phyloP scores from a whole-genome alignment of 2,329 filamentous ascomycete species.

The Coleophoma eucalyptorum region DNA sequence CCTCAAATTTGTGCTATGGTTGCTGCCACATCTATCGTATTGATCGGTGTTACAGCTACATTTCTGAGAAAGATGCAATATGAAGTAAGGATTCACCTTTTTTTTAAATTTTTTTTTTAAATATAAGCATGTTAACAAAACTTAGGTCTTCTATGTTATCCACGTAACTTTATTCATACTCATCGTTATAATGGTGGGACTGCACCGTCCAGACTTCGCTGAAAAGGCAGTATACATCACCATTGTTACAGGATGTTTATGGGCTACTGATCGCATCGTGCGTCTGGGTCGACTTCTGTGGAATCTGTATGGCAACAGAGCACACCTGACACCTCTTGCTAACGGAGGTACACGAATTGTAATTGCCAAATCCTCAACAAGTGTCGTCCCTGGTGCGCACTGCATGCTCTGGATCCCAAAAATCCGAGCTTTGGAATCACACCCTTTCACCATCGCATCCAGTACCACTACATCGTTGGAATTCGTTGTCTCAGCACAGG shows the following conservation, averaged over 20 bases:
- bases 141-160: conserved; percentile 46
- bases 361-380: conserved; percentile 40
- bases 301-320: conserved; percentile 45
- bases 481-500: conserved; percentile 51
- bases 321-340: conserved; percentile 46
- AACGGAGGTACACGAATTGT: conserved; percentile 48
- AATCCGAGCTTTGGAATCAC: conserved; percentile 51
- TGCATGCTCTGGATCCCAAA: conserved; percentile 59
- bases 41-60: conserved; percentile 33
- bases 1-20: conserved; percentile 44
- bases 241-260: conserved; percentile 38
- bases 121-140: background rate
- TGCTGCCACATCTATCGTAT: conserved; percentile 40
- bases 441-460: conserved; percentile 56
- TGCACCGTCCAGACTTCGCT: conserved; percentile 44
- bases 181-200: conserved; percentile 39
- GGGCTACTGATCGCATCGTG: conserved; percentile 46
- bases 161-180: conserved; percentile 46
- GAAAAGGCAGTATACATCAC: conserved; percentile 37
- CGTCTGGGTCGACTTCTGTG: conserved; percentile 37
- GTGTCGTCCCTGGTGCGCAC: conserved; percentile 50
- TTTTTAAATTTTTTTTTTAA: too few species aligned
- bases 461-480: conserved; percentile 37
- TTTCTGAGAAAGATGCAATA: background rate
- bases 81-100: background rate